These are phyloP conservation scores for Przewalskia tangutica DNA, from an alignment of 257 asterid species.

Conservation along the genomic window DNA sequence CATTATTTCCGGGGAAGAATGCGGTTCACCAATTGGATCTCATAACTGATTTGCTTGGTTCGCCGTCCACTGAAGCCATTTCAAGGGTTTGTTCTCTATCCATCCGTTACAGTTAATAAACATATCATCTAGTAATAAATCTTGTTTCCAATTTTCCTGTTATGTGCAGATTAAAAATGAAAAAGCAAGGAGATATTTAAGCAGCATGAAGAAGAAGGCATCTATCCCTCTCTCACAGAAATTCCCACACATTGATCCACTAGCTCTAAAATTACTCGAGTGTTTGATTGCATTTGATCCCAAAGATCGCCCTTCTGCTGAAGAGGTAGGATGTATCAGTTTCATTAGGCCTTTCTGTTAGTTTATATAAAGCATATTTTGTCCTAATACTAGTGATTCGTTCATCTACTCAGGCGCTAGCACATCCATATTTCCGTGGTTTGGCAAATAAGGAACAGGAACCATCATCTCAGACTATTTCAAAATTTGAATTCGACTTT, in stretches of 20 bases:
- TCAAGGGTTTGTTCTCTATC: slow-evolving; percentile 56
- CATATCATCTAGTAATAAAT: background rate
- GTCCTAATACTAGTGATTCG: slow-evolving; percentile 3
- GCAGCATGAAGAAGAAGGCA: slow-evolving; percentile 71
- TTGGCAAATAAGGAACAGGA: slow-evolving; percentile 81
- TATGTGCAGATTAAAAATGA: slow-evolving; percentile 76
- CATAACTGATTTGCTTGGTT: slow-evolving; percentile 86
- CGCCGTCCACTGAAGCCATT: slow-evolving; percentile 72
- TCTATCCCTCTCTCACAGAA: slow-evolving; percentile 57
- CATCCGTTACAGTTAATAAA: background rate
- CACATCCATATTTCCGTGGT: slow-evolving; percentile 78
- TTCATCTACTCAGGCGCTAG: slow-evolving; percentile 50
- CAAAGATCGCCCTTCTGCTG: slow-evolving; percentile 90
- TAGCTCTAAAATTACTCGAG: slow-evolving; percentile 78
- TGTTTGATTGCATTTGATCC: slow-evolving; percentile 88
- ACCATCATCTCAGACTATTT: slow-evolving; percentile 68
- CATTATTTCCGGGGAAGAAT: slow-evolving; percentile 81
- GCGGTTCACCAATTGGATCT: slow-evolving; percentile 88
- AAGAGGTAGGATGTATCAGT: slow-evolving; percentile 34
- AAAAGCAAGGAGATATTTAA: slow-evolving; percentile 81
- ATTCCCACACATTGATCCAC: slow-evolving; percentile 72
- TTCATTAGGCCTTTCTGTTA: background rate
- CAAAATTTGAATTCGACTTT: slow-evolving; percentile 85
- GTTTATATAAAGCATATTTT: background rate
- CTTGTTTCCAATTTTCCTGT: slow-evolving; percentile 1